Evolutionary conservation across 2,329 filamentous ascomycete species (phyloP).

Genomic region (Cladosporium halotolerans): DNA sequence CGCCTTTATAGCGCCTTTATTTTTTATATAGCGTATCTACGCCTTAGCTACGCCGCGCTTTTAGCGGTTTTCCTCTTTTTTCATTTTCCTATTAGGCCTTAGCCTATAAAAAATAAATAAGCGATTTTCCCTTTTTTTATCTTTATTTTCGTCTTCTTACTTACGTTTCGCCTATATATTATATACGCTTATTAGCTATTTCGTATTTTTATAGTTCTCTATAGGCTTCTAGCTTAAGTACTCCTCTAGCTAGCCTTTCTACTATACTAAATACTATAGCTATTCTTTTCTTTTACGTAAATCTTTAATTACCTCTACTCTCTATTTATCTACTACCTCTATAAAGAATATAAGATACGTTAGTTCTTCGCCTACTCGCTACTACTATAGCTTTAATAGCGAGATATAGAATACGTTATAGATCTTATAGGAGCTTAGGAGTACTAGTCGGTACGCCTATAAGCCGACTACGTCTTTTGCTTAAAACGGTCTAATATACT

Average conservation of each 20-base stretch:
- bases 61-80: too few relatives aligned
- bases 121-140: too few relatives aligned
- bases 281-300: background rate
- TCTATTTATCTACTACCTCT: background rate
- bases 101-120: too few relatives aligned
- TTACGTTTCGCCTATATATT: background rate
- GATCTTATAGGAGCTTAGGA: background rate
- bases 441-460: background rate
- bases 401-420: conserved; percentile 3
- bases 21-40: too few relatives aligned
- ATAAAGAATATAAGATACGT: background rate
- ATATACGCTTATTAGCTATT: too few relatives aligned
- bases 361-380: background rate
- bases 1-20: too few relatives aligned
- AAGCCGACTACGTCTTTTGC: background rate
- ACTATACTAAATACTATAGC: background rate
- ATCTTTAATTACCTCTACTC: background rate
- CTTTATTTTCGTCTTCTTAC: background rate
- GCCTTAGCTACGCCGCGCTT: too few relatives aligned
- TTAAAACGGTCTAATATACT: background rate
- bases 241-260: background rate
- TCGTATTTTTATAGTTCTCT: background rate
- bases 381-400: background rate
- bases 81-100: too few relatives aligned
- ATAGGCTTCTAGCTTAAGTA: background rate